Conservation (phyloP, 352 stramenopile species). For the Globisporangium okanoganense region DNA sequence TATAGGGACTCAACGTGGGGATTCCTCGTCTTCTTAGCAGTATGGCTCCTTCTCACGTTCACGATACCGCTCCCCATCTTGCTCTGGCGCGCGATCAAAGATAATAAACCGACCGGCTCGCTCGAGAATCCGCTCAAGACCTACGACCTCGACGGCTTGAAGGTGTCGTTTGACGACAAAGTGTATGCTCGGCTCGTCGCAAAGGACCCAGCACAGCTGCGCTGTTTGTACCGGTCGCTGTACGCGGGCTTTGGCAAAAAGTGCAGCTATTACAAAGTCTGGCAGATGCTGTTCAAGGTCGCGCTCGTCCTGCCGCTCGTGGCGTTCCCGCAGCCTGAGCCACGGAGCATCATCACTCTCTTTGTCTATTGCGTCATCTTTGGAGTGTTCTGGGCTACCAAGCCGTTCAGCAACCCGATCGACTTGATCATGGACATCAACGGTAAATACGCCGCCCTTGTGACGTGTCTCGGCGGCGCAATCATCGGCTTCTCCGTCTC, state of each 20-base stretch:
- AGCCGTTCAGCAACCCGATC: conserved; percentile 41
- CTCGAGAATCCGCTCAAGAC: conserved; percentile 33
- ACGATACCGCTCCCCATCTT: conserved; percentile 30
- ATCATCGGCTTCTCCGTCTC: conserved; percentile 21
- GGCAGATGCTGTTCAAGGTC: conserved; percentile 41
- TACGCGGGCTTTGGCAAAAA: conserved; percentile 44
- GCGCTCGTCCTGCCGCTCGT: conserved; percentile 32
- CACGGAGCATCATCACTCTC: conserved; percentile 18
- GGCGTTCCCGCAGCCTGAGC: conserved; percentile 10
- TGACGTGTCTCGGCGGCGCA: conserved; percentile 28
- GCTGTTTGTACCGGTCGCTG: conserved; percentile 42
- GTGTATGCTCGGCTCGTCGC: conserved; percentile 37
- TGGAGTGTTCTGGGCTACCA: conserved; percentile 31
- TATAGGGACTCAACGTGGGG: conserved; percentile 20
- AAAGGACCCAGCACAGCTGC: conserved; percentile 37
- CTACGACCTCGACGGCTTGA: conserved; percentile 39
- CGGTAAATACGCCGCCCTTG: conserved; percentile 30
- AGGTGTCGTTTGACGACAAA: conserved; percentile 39
- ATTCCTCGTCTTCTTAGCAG: conserved; percentile 16
- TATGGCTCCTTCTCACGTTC: conserved; percentile 34
- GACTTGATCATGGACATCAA: conserved; percentile 50
- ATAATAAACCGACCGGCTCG: conserved; percentile 41
- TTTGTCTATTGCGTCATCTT: conserved; percentile 27
- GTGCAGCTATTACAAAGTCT: conserved; percentile 48
- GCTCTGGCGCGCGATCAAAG: conserved; percentile 23